Evolutionary conservation across 202 grass and related monocot genomes (phyloP), one percentile per base, ranked within the genome.

Genomic region (Zoysia matrella): DNA sequence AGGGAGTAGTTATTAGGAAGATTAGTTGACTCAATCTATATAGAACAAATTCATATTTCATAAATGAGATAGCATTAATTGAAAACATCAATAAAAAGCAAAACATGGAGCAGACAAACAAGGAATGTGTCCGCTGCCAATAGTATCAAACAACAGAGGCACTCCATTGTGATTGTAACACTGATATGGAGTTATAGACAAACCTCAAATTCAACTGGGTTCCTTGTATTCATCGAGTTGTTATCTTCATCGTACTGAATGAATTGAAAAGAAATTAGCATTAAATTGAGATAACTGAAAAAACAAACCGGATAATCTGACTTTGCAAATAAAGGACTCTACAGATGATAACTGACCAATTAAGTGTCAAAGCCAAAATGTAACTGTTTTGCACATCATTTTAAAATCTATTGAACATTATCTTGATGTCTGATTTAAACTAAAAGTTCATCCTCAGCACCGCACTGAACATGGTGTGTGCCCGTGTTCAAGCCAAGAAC

Each of bases 201-300:
- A 18, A 91, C 85, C 89, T 84, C 39, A 14, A 91, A 84, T 30
- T 91, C 71, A 41, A 91, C 80, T 3, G 85, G 89, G 70, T 51
- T 91, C 54, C 56, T 84, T 71, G 89, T 91, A 81, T 68, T 81
- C 43, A 60, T 76, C n/a, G 76, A 87, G 62, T 65, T 65, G 45
- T 46, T 60, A 69, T 58, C 81, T 52, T 77, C 85, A 30, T 91
- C 89, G 54, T 70, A 76, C 89, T 88, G 58, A 9, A 84, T 49
- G 40, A 77, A 77, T 69, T 64, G 60, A 73, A 67, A 84, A 68
- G 9, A 82, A 47, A 79, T 77, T 67, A 62, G 64, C 82, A 77
- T 40, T 57, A 9, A 16, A 85, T 41, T 61, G 16, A 36, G 58
- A 61, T 61, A 61, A 61, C 18, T 61, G 13, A 3, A 61, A 61